Conservation (phyloP, 225 moss, liverwort and hornwort genomes). For the Pseudisothecium myosuroides region DNA sequence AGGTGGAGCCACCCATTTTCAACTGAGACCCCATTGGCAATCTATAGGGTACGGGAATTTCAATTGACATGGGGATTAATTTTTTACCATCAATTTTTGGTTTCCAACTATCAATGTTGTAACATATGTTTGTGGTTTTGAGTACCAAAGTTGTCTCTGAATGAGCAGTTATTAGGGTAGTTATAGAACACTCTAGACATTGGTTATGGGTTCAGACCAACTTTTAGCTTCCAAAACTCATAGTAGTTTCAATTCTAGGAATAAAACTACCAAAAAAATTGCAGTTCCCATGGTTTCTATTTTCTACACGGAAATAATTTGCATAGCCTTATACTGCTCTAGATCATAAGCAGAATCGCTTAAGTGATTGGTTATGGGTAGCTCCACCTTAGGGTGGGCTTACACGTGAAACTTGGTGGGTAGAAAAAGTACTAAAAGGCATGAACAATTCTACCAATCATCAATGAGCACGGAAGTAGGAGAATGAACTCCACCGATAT, state of each 20-base stretch:
- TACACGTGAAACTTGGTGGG: too few relatives aligned
- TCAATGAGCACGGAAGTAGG: too few relatives aligned
- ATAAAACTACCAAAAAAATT: background rate
- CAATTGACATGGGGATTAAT: fast-evolving
- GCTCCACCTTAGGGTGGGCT: too few relatives aligned
- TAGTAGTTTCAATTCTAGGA: background rate
- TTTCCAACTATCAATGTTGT: fast-evolving
- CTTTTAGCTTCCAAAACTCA: background rate
- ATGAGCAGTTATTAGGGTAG: too few relatives aligned
- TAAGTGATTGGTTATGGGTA: background rate
- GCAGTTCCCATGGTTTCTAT: background rate
- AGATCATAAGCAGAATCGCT: background rate
- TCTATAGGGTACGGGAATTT: background rate
- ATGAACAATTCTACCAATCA: too few relatives aligned
- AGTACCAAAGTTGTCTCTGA: background rate
- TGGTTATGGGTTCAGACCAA: background rate
- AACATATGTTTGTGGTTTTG: background rate
- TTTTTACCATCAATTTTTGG: background rate
- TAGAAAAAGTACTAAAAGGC: too few relatives aligned
- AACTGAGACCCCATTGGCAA: fast-evolving
- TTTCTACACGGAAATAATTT: background rate
- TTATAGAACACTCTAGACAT: background rate
- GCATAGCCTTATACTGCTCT: fast-evolving
- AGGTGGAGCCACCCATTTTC: background rate
- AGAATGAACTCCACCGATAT: too few relatives aligned